Percentiles rank a stretch among this genome's conserved stretches.
Conservation (phyloP, 805 yeast genomes). For the Kuraishia ogatae region DNA sequence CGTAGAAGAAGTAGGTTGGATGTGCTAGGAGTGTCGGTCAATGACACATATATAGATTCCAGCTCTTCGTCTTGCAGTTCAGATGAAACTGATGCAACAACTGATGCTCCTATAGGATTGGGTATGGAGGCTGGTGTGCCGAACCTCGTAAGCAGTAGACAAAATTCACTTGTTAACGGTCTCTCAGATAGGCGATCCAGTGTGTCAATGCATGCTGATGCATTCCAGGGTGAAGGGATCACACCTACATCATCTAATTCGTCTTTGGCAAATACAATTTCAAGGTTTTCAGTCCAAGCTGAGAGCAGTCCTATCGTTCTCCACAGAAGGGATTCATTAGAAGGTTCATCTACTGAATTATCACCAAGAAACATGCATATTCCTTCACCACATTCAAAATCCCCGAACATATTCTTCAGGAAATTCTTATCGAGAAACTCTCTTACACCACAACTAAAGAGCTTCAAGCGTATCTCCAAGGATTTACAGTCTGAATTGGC, state of each 20-base stretch:
- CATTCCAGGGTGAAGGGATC: neutral
- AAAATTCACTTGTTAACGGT: neutral
- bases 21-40: neutral
- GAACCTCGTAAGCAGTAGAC: neutral
- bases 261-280: neutral
- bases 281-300: neutral
- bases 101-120: neutral
- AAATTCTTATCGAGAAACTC: constrained; percentile 19
- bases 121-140: neutral
- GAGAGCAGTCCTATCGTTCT: neutral
- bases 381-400: neutral
- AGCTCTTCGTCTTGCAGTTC: neutral
- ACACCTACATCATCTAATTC: neutral
- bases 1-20: neutral
- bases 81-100: neutral
- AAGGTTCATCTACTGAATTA: neutral
- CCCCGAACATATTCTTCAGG: constrained; percentile 19
- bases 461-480: constrained; percentile 23
- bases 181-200: neutral
- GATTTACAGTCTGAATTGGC: constrained; percentile 24
- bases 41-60: neutral
- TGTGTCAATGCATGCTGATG: neutral
- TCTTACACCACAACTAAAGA: constrained; percentile 23
- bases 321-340: neutral
- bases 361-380: neutral